Percentiles rank a stretch among this genome's conserved stretches.
phyloP scores from a whole-genome alignment of 768 basidiomycete genomes.

The Hericium rajendrae region DNA sequence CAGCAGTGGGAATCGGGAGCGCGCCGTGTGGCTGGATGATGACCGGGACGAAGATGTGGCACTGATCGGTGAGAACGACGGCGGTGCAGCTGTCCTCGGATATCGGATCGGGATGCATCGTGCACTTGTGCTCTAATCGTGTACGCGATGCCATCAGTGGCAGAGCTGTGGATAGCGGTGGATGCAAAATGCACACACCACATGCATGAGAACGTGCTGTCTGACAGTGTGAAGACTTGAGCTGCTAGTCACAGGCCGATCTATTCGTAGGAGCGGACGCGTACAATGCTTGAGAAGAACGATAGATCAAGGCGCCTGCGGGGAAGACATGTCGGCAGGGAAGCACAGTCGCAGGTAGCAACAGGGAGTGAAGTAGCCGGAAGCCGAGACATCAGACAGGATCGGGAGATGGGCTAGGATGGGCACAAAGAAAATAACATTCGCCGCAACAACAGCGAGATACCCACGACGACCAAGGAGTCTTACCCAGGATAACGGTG shows the following conservation, averaged over 20 bases:
- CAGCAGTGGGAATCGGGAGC: background rate
- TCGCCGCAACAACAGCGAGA: constrained; percentile 2
- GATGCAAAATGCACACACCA: background rate
- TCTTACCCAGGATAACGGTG: background rate
- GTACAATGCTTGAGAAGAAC: background rate
- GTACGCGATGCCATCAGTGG: background rate
- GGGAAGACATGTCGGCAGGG: background rate
- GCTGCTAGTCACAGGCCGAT: background rate
- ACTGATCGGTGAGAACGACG: background rate
- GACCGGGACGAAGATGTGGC: background rate
- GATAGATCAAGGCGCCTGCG: background rate
- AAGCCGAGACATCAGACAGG: background rate
- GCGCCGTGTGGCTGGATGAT: background rate
- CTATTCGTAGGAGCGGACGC: background rate
- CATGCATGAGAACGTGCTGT: background rate
- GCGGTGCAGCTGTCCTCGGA: background rate
- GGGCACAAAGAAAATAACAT: background rate
- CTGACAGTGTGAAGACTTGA: background rate
- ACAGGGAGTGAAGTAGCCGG: background rate
- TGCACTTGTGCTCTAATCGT: background rate
- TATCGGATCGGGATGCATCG: background rate
- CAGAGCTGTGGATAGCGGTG: background rate
- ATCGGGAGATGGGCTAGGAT: background rate
- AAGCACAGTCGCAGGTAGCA: background rate
- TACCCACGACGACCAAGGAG: constrained; percentile 3